Base-by-base conservation (phyloP, 2,329 filamentous ascomycete genomes). In the Aspergillus nomiae region DNA sequence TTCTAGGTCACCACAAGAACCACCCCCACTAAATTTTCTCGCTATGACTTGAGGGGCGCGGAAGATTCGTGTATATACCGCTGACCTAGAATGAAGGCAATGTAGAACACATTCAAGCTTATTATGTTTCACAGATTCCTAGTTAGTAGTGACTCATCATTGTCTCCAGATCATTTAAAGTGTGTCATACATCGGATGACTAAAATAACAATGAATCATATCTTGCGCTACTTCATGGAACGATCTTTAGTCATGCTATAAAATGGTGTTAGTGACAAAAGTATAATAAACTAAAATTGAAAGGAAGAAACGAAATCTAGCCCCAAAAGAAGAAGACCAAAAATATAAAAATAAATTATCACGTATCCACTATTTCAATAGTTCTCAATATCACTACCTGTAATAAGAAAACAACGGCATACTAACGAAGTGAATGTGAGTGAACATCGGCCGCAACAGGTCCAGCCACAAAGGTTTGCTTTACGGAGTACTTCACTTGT, bases 1-100 rank as follows among this genome's bases (percentile, higher is more conserved):
- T 53, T 59, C 60, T 73, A 99, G 95, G 95, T 76, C 94, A 99
- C 89, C 94, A 98, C 91, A 99, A 99, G 92, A 98, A 99, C 91
- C 96, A 99, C 83, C 92, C 92, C 75, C 95, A 99, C 87, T 99
- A 96, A 85, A 77, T 65, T 63, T 16, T 67, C 62, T 65, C 38
- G 45, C 41, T 55, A 61, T 63, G 56, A 66, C 63, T 62, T 59
- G 38, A 67, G 59, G 63, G 66, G 67, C 59, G 59, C 56, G 70
- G 71, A 70, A 70, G 72, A 72, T 70, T 67, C 70, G 73, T 80
- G 77, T 79, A 80, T 74, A 80, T 78, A 79, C 74, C 73, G 69
- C 70, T 72, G 67, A 66, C 64, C 67, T 70, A 71, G 75, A 70
- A 70, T 68, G 62, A 68, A 70, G 68, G 65, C 67, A 71, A 70